These are phyloP conservation scores for Fagopyrum homotropicum DNA, from an alignment of 148 eudicot genomes.

Conservation along the genomic window DNA sequence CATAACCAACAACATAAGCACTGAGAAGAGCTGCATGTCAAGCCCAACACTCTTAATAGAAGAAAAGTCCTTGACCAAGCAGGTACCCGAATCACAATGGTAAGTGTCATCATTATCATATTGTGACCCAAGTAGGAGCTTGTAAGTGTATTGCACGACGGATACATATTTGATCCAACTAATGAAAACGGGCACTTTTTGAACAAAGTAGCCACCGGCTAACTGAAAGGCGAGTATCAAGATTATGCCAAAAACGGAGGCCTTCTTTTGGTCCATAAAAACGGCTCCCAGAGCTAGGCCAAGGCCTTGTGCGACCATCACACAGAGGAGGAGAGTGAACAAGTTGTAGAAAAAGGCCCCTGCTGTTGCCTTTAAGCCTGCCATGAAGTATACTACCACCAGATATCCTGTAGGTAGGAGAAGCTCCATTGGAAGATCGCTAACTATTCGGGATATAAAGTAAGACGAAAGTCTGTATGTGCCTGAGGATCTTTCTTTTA, in stretches of 20 bases:
- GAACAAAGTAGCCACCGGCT: slow-evolving; percentile 74
- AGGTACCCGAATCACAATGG: slow-evolving; percentile 30
- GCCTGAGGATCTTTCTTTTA: slow-evolving; percentile 77
- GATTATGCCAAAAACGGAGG: slow-evolving; percentile 57
- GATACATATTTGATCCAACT: slow-evolving; percentile 70
- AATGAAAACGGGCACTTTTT: slow-evolving; percentile 59
- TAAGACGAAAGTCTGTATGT: slow-evolving; percentile 79
- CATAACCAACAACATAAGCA: slow-evolving; percentile 50
- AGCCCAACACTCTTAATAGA: slow-evolving; percentile 47
- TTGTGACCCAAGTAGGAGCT: slow-evolving; percentile 56
- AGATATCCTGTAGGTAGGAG: slow-evolving; percentile 60
- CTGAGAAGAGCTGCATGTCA: slow-evolving; percentile 22
- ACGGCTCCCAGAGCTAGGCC: slow-evolving; percentile 88
- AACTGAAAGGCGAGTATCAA: slow-evolving; percentile 53
- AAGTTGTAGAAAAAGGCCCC: slow-evolving; percentile 36
- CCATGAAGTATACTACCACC: slow-evolving; percentile 68
- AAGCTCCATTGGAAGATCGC: slow-evolving; percentile 75
- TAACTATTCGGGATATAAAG: slow-evolving; percentile 44
- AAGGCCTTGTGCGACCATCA: slow-evolving; percentile 66
- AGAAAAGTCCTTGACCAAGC: slow-evolving; percentile 58
- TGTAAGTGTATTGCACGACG: slow-evolving; percentile 40
- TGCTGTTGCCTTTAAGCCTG: slow-evolving; percentile 41
- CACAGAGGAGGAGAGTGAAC: slow-evolving; percentile 39
- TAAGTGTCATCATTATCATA: slow-evolving; percentile 41
- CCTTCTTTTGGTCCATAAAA: slow-evolving; percentile 60